A percentile compares a stretch with the other conserved stretches of the same genome.
Conservation (phyloP, 495 filamentous ascomycete species). For the Lepraria neglecta region DNA sequence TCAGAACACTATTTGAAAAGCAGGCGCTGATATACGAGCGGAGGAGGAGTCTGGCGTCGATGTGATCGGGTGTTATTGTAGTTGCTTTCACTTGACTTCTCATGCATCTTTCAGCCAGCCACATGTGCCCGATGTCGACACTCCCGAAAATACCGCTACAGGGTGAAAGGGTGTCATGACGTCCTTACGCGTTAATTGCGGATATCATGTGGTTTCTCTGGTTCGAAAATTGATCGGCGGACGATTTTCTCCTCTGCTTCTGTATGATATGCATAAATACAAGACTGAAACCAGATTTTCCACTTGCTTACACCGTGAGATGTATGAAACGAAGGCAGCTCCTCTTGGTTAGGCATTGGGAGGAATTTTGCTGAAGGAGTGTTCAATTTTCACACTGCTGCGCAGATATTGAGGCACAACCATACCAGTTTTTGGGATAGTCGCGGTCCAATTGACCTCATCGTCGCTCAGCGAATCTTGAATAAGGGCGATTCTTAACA, state of each 20-base stretch:
- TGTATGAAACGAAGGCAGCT: too few relatives aligned
- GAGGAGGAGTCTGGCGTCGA: conserved; percentile 20
- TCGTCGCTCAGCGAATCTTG: too few relatives aligned
- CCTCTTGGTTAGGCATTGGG: too few relatives aligned
- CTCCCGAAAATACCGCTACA: conserved; percentile 1
- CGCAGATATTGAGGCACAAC: too few relatives aligned
- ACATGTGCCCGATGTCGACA: background rate
- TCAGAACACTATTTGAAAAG: conserved; percentile 18
- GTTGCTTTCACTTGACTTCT: conserved; percentile 2
- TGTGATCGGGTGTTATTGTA: conserved; percentile 7
- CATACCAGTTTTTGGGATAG: too few relatives aligned
- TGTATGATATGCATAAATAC: conserved; percentile 12
- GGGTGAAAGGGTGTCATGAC: background rate
- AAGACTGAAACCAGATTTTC: background rate
- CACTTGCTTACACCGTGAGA: background rate
- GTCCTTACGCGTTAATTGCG: background rate
- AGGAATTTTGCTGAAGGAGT: too few relatives aligned
- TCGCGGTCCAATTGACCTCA: too few relatives aligned
- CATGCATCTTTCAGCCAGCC: conserved; percentile 18
- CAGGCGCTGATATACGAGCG: conserved; percentile 14
- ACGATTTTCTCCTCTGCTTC: background rate
- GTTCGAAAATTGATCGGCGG: conserved; percentile 4
- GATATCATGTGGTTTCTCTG: background rate
- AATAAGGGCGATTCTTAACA: too few relatives aligned
- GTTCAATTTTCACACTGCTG: too few relatives aligned